Conservation (phyloP, 106 monocot genomes). For the Chionographis japonica region DNA sequence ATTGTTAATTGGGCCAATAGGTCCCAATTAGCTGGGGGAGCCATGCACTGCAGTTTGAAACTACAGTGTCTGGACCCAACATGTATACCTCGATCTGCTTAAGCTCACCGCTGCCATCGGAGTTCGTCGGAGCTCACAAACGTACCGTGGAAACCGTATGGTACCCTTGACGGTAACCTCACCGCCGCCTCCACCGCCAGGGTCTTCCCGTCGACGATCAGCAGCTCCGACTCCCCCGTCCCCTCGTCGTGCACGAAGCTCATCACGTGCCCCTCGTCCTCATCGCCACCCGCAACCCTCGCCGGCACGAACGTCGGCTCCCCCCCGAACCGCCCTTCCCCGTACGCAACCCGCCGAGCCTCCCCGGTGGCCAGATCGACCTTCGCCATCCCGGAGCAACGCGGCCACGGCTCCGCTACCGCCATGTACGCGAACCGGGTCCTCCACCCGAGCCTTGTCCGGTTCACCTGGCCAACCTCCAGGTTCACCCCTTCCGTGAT, state of each 20-base stretch:
- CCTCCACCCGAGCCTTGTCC: constrained; percentile 25
- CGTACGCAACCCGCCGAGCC: constrained; percentile 23
- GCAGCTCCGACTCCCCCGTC: constrained; percentile 22
- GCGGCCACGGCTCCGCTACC: constrained; percentile 42
- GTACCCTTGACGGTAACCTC: constrained; percentile 28
- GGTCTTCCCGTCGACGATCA: constrained; percentile 22
- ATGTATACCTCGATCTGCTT: too few relatives aligned
- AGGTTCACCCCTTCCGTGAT: constrained; percentile 34
- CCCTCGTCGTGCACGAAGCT: constrained; percentile 38
- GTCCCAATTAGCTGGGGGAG: too few relatives aligned
- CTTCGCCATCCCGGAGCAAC: constrained; percentile 48
- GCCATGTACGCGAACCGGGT: constrained; percentile 44
- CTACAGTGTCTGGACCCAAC: too few relatives aligned
- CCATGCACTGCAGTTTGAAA: too few relatives aligned
- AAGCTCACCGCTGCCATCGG: not conserved
- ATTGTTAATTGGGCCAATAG: too few relatives aligned
- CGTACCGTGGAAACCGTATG: constrained; percentile 48
- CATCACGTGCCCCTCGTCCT: constrained; percentile 47
- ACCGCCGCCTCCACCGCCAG: constrained; percentile 31
- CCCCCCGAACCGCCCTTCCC: constrained; percentile 37
- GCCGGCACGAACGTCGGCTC: constrained; percentile 39
- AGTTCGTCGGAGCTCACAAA: constrained; percentile 22
- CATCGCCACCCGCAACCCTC: not conserved
- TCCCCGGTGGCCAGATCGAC: constrained; percentile 37
- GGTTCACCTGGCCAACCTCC: constrained; percentile 54